Percentiles rank a stretch among this genome's conserved stretches.
These are phyloP conservation scores for Globisporangium lucens DNA, from an alignment of 352 stramenopile genomes.

Conservation along the genomic window DNA sequence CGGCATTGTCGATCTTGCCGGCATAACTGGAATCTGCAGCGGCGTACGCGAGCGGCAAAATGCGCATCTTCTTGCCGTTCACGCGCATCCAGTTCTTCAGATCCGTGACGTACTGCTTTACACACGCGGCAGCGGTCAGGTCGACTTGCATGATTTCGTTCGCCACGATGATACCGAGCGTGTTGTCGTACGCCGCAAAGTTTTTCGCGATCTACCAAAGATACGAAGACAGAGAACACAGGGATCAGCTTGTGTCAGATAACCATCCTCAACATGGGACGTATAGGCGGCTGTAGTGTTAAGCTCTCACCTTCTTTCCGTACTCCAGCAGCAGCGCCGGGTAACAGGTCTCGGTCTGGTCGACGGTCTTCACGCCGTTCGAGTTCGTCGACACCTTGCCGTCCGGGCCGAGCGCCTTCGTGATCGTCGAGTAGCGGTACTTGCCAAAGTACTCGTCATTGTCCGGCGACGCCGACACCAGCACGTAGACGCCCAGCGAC, in stretches of 20 bases:
- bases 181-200: slow-evolving; percentile 88
- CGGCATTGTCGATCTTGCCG: slow-evolving; percentile 46
- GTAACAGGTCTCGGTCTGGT: slow-evolving; percentile 80
- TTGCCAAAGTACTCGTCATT: slow-evolving; percentile 85
- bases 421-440: slow-evolving; percentile 81
- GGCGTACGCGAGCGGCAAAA: slow-evolving; percentile 78
- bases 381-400: slow-evolving; percentile 32
- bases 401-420: slow-evolving; percentile 53
- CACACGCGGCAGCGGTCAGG: slow-evolving; percentile 67
- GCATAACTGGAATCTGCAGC: slow-evolving; percentile 76
- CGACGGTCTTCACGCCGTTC: slow-evolving; percentile 44
- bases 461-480: slow-evolving; percentile 75
- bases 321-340: slow-evolving; percentile 81
- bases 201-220: slow-evolving; percentile 70
- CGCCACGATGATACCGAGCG: slow-evolving; percentile 71
- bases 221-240: not conserved
- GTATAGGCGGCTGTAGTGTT: not conserved
- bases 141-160: slow-evolving; percentile 89
- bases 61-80: slow-evolving; percentile 80
- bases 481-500: slow-evolving; percentile 69
- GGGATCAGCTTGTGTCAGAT: not conserved
- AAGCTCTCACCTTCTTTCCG: slow-evolving; percentile 59
- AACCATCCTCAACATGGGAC: not conserved
- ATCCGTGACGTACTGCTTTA: slow-evolving; percentile 82
- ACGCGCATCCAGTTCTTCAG: slow-evolving; percentile 88